phyloP scores from a whole-genome alignment of 2,329 filamentous ascomycete genomes.

The Aureobasidium leucospermi region DNA sequence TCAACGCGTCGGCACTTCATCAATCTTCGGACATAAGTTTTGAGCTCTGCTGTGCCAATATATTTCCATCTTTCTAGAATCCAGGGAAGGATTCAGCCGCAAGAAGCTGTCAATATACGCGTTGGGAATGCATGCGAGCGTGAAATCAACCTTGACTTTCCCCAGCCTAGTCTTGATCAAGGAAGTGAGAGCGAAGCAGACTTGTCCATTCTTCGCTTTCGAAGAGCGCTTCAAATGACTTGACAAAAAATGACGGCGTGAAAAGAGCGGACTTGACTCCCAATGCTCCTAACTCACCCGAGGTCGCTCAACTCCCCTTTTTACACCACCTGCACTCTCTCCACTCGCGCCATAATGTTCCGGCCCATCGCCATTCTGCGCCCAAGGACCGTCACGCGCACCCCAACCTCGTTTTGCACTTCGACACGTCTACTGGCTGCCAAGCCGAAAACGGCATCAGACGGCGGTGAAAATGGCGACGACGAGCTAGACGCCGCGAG shows the following conservation, averaged over 20 bases:
- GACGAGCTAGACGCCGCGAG: conserved; percentile 17
- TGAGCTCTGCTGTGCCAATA: background rate
- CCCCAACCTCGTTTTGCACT: background rate
- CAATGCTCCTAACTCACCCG: background rate
- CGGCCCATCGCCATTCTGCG: background rate
- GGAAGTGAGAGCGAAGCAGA: background rate
- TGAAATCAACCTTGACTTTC: background rate
- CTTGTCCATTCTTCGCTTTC: background rate
- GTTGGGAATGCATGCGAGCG: background rate
- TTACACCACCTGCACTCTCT: background rate
- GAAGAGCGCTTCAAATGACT: background rate
- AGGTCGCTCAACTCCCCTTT: background rate
- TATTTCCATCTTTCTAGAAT: conserved; percentile 1
- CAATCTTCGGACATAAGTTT: background rate
- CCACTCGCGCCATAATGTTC: background rate
- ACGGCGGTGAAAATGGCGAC: conserved; percentile 3
- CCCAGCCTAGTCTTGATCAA: background rate
- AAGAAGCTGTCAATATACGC: background rate
- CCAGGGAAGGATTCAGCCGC: background rate
- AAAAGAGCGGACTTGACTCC: background rate
- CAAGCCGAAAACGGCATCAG: background rate
- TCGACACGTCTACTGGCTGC: background rate
- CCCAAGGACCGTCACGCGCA: background rate
- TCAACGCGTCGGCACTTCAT: background rate
- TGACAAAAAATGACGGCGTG: background rate